A percentile compares a stretch with the other conserved stretches of the same genome.
phyloP scores from a whole-genome alignment of 2,329 filamentous ascomycete species.

The Penicillium sp. region DNA sequence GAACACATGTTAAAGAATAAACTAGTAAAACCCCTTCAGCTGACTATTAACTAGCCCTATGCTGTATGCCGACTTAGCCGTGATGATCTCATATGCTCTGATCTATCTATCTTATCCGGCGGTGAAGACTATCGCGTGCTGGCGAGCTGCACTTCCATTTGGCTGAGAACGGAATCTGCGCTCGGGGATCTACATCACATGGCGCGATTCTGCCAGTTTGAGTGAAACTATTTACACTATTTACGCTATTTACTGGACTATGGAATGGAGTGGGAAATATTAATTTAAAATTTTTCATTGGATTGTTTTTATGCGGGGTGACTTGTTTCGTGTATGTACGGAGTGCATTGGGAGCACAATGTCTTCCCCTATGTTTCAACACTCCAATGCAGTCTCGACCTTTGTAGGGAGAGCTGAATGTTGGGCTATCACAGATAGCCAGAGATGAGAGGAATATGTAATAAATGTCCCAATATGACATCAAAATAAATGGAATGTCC shows the following conservation, averaged over 20 bases:
- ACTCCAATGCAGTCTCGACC: constrained; percentile 20
- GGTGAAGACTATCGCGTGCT: constrained; percentile 17
- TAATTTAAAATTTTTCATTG: not conserved
- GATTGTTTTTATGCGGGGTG: not conserved
- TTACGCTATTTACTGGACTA: not conserved
- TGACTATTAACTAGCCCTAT: constrained; percentile 13
- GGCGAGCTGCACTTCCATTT: not conserved
- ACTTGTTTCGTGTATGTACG: constrained; percentile 8
- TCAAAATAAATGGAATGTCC: not conserved
- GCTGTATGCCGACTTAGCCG: constrained; percentile 26
- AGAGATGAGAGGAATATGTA: constrained; percentile 10
- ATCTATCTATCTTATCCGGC: constrained; percentile 16
- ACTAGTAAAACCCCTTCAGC: constrained; percentile 5
- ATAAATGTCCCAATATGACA: not conserved
- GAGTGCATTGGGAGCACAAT: constrained; percentile 16
- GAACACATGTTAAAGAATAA: not conserved
- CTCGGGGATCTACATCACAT: constrained; percentile 23
- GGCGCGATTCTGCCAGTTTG: constrained; percentile 9
- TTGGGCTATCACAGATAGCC: constrained; percentile 9
- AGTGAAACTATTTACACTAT: not conserved
- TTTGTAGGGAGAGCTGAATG: constrained; percentile 16
- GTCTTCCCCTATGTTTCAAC: constrained; percentile 3
- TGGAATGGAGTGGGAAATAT: not conserved
- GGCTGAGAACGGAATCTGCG: not conserved
- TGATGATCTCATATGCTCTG: constrained; percentile 20